Base-by-base conservation (phyloP, 2,329 filamentous ascomycete genomes). In the Sclerotinia glacialis region DNA sequence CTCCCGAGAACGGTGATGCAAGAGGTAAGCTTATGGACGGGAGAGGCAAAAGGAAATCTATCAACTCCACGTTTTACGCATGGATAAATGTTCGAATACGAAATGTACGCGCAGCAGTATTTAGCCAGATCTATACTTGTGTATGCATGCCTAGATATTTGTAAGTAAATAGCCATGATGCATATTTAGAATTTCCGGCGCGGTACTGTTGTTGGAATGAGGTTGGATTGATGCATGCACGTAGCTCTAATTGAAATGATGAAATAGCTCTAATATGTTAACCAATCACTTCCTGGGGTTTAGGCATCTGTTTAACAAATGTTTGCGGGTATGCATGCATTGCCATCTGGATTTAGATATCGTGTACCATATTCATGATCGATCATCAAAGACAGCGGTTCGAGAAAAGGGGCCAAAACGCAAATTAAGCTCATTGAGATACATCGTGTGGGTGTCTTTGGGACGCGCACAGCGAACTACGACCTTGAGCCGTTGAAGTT, bases 241-340 rank as follows among this genome's bases (percentile, higher is more conserved):
- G 49, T 37, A 60, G 58, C 58, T 49, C 49, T 49, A 37, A 47
- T 37, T 49, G 52, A 54, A 40, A 40, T 40, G 1, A 54, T 54
- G 52, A 16, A 49, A 37, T n/a, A n/a, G n/a, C n/a, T n/a, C n/a
- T n/a, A n/a, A 1, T 23, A n/a, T 23, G 18, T 55, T 1, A 21
- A 23, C 44, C 44, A 60, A 60, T 60, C 56, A 60, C 12, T 49
- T 21, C 5, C 18, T 26, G 16, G 12, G 5, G 16, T 60, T 49
- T 60, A 37, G 37, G 28, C 56, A 60, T 34, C 23, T 46, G 28
- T 18, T 34, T 31, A 18, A 47, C 42, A 60, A 42, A 60, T 60
- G 42, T 47, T 37, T 60, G 58, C 44, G 58, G 44, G 58, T 49
- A 49, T 47, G 58, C 58, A 60, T 60, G 56, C 56, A 60, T 34